Evolutionary conservation across 2,329 filamentous ascomycete genomes (phyloP).

Genomic region (Huntiella abstrusa): DNA sequence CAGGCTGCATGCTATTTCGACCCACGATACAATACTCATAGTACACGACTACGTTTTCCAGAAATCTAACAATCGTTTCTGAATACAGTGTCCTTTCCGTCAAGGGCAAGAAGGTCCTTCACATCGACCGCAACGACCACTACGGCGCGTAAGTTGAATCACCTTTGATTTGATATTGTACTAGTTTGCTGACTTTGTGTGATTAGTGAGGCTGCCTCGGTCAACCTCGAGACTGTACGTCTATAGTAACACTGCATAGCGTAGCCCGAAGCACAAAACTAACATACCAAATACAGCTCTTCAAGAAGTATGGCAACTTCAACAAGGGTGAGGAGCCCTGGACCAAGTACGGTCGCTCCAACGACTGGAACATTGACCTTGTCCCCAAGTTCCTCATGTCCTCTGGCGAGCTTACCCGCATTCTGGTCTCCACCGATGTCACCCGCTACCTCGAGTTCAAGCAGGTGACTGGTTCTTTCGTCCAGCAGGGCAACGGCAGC

Average conservation of each 20-base stretch:
- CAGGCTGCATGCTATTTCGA: background rate
- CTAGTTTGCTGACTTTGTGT: conserved; percentile 15
- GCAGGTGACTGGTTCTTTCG: conserved; percentile 88
- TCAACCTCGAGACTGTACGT: conserved; percentile 83
- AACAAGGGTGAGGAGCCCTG: conserved; percentile 68
- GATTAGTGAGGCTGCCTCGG: conserved; percentile 65
- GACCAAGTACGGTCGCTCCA: conserved; percentile 91
- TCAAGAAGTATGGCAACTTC: conserved; percentile 89
- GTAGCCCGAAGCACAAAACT: background rate
- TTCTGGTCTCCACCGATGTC: conserved; percentile 88
- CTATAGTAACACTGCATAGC: conserved; percentile 9
- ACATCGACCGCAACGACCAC: conserved; percentile 97
- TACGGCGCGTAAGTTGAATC: conserved; percentile 66
- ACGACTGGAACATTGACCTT: conserved; percentile 99
- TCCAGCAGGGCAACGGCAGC: conserved; percentile 66
- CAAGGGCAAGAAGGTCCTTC: conserved; percentile 96
- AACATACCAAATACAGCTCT: conserved; percentile 41
- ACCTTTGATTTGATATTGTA: conserved; percentile 12
- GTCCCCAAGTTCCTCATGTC: conserved; percentile 98
- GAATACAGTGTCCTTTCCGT: conserved; percentile 68
- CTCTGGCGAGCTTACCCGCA: conserved; percentile 94
- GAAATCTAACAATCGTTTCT: conserved; percentile 1
- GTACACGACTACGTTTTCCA: background rate
- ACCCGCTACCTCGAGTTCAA: conserved; percentile 81
- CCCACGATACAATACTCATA: too few relatives aligned